phyloP scores from a whole-genome alignment of 345 rosid species.

The Turritis glabra region DNA sequence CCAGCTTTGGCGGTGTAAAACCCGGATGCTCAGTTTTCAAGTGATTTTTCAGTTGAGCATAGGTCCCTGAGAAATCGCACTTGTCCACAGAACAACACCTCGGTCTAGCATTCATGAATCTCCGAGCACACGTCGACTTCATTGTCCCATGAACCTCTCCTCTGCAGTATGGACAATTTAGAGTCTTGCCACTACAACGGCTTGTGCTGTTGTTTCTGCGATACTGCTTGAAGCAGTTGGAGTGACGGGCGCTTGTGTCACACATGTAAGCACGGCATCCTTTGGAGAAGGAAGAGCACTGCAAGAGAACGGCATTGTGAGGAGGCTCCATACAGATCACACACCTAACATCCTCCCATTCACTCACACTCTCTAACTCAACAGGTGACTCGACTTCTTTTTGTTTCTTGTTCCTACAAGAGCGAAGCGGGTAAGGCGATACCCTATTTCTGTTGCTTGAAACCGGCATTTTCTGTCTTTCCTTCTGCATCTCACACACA shows the following conservation, averaged over 20 bases:
- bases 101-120: constrained; percentile 57
- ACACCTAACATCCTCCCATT: constrained; percentile 71
- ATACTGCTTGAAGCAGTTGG: constrained; percentile 66
- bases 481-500: constrained; percentile 53
- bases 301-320: constrained; percentile 66
- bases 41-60: constrained; percentile 58
- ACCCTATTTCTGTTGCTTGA: constrained; percentile 41
- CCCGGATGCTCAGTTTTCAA: constrained; percentile 58
- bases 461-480: constrained; percentile 39
- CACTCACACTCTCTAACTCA: constrained; percentile 45
- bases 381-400: constrained; percentile 34
- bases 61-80: constrained; percentile 57
- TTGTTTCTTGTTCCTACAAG: constrained; percentile 36
- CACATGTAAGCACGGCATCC: constrained; percentile 80
- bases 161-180: constrained; percentile 61
- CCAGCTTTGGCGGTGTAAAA: constrained; percentile 44
- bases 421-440: constrained; percentile 56
- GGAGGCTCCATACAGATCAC: constrained; percentile 81
- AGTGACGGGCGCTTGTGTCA: constrained; percentile 66
- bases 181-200: constrained; percentile 33
- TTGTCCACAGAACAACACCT: constrained; percentile 51
- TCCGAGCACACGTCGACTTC: constrained; percentile 47
- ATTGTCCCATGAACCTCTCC: constrained; percentile 54
- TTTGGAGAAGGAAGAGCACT: constrained; percentile 55
- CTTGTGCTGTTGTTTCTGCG: constrained; percentile 33